Percentiles rank a stretch among this genome's conserved stretches.
Conservation (phyloP, 306 rosid genomes). For the Delonix regia region DNA sequence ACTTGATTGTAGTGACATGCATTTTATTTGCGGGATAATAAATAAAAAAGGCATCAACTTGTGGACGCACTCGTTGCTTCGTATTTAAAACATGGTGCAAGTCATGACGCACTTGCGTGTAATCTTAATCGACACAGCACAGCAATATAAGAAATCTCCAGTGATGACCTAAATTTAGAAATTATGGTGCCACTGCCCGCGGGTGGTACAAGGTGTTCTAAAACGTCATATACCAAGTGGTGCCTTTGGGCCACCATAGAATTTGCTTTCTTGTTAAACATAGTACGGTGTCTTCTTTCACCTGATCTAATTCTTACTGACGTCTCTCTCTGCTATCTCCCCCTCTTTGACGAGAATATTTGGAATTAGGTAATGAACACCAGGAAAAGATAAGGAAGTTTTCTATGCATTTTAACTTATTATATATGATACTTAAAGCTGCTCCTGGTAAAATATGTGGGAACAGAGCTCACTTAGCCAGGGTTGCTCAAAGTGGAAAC, state of each 20-base stretch:
- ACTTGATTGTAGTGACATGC: not conserved
- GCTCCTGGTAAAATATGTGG: too few relatives aligned
- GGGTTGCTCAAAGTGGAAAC: conserved; percentile 1
- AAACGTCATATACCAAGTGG: not conserved
- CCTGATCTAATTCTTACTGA: not conserved
- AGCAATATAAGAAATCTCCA: not conserved
- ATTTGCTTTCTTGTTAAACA: too few relatives aligned
- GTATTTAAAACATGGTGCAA: conserved; percentile 1
- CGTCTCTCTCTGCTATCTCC: not conserved
- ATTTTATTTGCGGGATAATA: not conserved
- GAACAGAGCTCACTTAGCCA: not conserved
- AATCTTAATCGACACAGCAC: not conserved
- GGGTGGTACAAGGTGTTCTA: not conserved
- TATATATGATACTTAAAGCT: not conserved
- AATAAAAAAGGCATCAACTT: not conserved
- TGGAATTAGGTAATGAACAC: not conserved
- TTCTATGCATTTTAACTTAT: not conserved
- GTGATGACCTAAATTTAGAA: not conserved
- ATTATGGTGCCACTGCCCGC: not conserved
- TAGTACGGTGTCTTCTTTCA: too few relatives aligned
- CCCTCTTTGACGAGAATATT: not conserved
- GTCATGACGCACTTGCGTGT: conserved; percentile 25
- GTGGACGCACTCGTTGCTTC: not conserved
- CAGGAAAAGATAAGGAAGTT: not conserved
- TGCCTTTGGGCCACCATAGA: too few relatives aligned